Conservation (phyloP, 768 basidiomycete genomes). For the Phlegmacium glaucopus region DNA sequence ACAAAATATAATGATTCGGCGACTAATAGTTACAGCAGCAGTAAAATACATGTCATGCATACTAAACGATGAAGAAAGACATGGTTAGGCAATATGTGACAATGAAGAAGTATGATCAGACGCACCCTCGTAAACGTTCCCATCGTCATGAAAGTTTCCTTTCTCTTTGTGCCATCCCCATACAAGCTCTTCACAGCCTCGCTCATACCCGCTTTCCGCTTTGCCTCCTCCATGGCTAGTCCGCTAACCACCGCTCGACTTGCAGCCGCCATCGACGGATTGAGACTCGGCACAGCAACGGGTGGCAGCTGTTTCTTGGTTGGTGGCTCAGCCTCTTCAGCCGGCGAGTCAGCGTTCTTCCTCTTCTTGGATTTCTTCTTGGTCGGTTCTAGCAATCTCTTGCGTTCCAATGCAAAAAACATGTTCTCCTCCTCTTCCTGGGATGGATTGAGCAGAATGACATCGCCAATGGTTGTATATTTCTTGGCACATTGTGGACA, state of each 20-base stretch:
- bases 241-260: conserved; percentile 68
- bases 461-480: conserved; percentile 53
- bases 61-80: conserved; percentile 1
- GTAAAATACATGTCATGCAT: conserved; percentile 4
- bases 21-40: conserved; percentile 4
- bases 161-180: conserved; percentile 53
- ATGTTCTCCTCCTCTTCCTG: conserved; percentile 63
- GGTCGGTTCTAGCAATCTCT: conserved; percentile 50
- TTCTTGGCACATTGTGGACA: conserved; percentile 79
- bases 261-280: conserved; percentile 50
- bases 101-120: background rate
- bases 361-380: conserved; percentile 66
- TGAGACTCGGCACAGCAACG: conserved; percentile 35
- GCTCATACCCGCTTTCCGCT: conserved; percentile 81
- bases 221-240: conserved; percentile 77
- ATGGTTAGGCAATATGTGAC: too few species aligned
- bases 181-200: conserved; percentile 85
- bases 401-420: conserved; percentile 51
- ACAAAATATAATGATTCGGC: background rate
- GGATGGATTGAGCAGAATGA: conserved; percentile 67
- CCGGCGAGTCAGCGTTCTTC: conserved; percentile 30
- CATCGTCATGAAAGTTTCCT: conserved; percentile 91
- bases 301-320: conserved; percentile 42
- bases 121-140: conserved; percentile 89
- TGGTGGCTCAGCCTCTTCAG: conserved; percentile 36